Evolutionary conservation across 176 grass and related monocot species (phyloP).

Genomic region (Oropetium thomaeum): DNA sequence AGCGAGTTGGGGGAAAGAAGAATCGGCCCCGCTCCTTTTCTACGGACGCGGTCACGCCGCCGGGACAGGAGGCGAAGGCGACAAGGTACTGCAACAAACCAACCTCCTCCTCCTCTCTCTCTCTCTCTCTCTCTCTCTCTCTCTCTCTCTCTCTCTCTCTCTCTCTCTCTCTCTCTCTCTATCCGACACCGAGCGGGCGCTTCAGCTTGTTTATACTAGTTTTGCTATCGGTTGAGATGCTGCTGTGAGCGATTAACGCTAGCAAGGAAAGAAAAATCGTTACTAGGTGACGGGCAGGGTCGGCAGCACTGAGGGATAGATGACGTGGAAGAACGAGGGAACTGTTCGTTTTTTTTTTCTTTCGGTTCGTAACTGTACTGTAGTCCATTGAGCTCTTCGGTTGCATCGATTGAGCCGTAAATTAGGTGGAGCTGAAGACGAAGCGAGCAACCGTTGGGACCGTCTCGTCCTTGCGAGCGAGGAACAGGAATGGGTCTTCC

Average conservation of each 20-base stretch:
- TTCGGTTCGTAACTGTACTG: constrained; percentile 8
- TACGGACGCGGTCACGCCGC: not conserved
- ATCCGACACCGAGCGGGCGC: not conserved
- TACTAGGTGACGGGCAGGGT: not conserved
- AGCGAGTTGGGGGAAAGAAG: not conserved
- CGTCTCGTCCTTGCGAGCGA: not conserved
- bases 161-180: not conserved
- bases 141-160: not conserved
- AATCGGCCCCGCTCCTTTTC: not conserved
- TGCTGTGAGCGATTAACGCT: not conserved
- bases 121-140: too few relatives aligned
- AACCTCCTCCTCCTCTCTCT: not conserved
- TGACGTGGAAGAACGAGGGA: not conserved
- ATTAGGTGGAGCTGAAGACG: not conserved
- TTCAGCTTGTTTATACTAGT: not conserved
- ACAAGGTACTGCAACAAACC: not conserved
- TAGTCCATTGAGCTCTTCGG: not conserved
- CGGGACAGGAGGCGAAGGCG: not conserved
- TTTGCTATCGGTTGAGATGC: not conserved
- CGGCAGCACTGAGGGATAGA: too few relatives aligned
- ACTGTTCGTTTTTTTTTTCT: constrained; percentile 23
- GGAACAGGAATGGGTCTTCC: constrained; percentile 1
- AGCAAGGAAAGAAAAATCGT: not conserved
- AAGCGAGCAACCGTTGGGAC: not conserved
- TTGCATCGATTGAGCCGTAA: constrained; percentile 16